These are phyloP conservation scores for Stephanocyclus meneghinianus DNA, from an alignment of 352 stramenopile genomes.

Conservation along the genomic window DNA sequence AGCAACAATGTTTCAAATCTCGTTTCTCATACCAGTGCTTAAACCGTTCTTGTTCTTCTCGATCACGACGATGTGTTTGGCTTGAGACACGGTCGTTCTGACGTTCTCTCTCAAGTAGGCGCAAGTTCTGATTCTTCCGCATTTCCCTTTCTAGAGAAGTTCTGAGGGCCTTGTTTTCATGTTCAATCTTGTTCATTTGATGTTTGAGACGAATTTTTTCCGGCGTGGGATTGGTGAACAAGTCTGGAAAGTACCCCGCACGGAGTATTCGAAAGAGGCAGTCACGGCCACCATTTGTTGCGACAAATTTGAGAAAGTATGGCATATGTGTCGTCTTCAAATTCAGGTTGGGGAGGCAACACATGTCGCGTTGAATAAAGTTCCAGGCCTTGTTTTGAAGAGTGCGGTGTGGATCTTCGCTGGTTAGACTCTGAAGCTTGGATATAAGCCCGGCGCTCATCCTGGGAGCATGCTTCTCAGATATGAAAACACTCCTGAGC, in stretches of 20 bases:
- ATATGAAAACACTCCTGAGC: slow-evolving; percentile 45
- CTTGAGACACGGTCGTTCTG: background rate
- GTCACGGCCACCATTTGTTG: slow-evolving; percentile 24
- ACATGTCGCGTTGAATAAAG: slow-evolving; percentile 34
- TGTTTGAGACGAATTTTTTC: slow-evolving; percentile 35
- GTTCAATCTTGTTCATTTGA: slow-evolving; percentile 40
- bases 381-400: slow-evolving; percentile 37
- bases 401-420: slow-evolving; percentile 23
- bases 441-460: slow-evolving; percentile 23
- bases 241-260: slow-evolving; percentile 20
- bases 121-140: slow-evolving; percentile 18
- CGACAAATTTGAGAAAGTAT: slow-evolving; percentile 30
- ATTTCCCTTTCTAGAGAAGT: slow-evolving; percentile 33
- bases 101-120: slow-evolving; percentile 1
- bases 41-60: background rate
- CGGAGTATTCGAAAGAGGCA: slow-evolving; percentile 27
- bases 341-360: slow-evolving; percentile 28
- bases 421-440: slow-evolving; percentile 33
- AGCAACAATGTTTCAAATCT: background rate
- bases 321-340: slow-evolving; percentile 35
- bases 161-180: slow-evolving; percentile 39
- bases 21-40: background rate
- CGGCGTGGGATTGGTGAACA: slow-evolving; percentile 32
- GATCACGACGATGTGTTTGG: background rate
- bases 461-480: slow-evolving; percentile 23